phyloP scores from a whole-genome alignment of 768 basidiomycete species.

The Naganishia kalamii region DNA sequence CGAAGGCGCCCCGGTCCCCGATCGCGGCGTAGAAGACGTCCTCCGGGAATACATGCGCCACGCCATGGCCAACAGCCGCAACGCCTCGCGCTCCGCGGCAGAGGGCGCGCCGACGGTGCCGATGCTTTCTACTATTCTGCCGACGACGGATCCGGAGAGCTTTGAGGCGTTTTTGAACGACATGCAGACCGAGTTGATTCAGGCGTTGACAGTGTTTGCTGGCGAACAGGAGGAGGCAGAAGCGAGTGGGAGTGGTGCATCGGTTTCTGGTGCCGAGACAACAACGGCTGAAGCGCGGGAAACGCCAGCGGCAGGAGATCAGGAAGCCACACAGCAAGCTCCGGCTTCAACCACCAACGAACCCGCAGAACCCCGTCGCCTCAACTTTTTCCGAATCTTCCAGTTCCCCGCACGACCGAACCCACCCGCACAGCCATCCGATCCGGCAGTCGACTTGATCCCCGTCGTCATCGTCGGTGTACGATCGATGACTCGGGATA shows the following conservation, averaged over 20 bases:
- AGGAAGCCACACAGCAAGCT: background rate
- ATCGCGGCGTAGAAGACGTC: slow-evolving; percentile 14
- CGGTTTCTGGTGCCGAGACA: background rate
- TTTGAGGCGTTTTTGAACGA: slow-evolving; percentile 22
- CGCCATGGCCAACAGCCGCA: slow-evolving; percentile 12
- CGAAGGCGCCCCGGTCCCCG: background rate
- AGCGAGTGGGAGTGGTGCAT: too few species aligned
- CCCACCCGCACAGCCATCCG: background rate
- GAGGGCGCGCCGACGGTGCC: background rate
- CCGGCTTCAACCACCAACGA: background rate
- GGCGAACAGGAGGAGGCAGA: background rate
- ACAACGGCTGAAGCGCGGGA: background rate
- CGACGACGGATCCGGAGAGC: slow-evolving; percentile 13
- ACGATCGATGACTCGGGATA: slow-evolving; percentile 20
- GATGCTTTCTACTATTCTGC: slow-evolving; percentile 4
- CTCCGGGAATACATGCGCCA: slow-evolving; percentile 19
- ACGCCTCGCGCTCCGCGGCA: background rate
- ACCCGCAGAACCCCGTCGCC: background rate
- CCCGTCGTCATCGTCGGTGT: slow-evolving; percentile 24
- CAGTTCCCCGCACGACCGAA: slow-evolving; percentile 21
- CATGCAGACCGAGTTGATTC: slow-evolving; percentile 17
- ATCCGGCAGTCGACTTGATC: slow-evolving; percentile 9
- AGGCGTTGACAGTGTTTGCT: slow-evolving; percentile 2
- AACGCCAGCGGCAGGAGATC: background rate
- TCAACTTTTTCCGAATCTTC: slow-evolving; percentile 24